These are phyloP conservation scores for Trichosporon inkin DNA, from an alignment of 1,284 basidiomycete genomes.

Conservation along the genomic window DNA sequence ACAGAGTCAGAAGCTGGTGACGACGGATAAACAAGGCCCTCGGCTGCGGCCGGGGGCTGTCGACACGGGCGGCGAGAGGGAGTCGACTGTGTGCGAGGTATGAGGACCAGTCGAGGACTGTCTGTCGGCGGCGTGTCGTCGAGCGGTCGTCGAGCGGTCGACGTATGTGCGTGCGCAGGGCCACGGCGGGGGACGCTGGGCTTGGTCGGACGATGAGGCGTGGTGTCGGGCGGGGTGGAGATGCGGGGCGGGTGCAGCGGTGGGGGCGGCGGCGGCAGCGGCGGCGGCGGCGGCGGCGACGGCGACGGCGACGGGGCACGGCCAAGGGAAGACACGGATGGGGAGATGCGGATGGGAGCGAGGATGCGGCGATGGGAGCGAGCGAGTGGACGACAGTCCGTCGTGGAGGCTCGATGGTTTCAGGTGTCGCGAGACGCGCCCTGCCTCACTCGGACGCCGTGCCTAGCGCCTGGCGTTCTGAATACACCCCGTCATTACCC, in stretches of 20 bases:
- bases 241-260: background rate
- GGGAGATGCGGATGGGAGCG: background rate
- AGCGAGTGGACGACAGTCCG: background rate
- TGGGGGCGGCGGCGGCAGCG: background rate
- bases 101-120: background rate
- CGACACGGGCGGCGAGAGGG: background rate
- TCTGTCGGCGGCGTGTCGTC: background rate
- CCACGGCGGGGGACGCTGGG: background rate
- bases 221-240: background rate
- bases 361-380: background rate
- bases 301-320: background rate
- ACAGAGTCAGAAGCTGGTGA: background rate
- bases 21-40: background rate
- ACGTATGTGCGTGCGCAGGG: background rate
- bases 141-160: background rate
- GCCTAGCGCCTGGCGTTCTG: no score
- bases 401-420: slow-evolving; percentile 6
- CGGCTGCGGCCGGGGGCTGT: background rate
- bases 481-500: no score
- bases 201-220: background rate
- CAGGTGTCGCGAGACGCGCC: background rate
- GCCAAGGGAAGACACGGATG: background rate
- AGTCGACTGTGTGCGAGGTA: background rate
- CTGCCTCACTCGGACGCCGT: background rate
- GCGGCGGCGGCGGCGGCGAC: background rate